Base-by-base conservation (phyloP, 2,329 filamentous ascomycete genomes). In the Lasiodiplodia sp. region DNA sequence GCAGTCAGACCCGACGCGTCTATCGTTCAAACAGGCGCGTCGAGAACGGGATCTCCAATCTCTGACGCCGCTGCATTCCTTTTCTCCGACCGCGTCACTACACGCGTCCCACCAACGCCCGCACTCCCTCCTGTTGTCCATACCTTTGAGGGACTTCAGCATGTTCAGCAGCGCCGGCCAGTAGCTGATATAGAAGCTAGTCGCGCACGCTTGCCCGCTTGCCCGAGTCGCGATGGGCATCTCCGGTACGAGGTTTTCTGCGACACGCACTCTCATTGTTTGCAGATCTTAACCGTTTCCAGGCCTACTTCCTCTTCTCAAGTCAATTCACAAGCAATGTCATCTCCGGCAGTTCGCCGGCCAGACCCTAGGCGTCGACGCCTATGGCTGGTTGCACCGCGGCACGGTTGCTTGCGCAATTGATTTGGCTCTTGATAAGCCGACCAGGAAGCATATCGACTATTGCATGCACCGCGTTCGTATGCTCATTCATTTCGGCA, bases 371-470 rank as follows among this genome's bases (percentile, higher is more conserved):
- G 96, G 92, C n/a, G 90, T 99, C 44, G 96, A 99, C 80, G 95
- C 92, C 68, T 99, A 99, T 85, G 96, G 95, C 78, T 99, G 96
- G 96, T 89, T 99, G 67, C 96, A 99, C 80, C 91, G 96, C 73
- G 96, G 94, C 66, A 94, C 94, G 57, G 90, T 96, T 72, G 88
- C 92, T 62, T 98, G 95, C 83, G 93, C 95, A 71, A 89, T 96
- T 75, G 96, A 98, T 75, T 87, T 99, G 71, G 96, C 94, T 44
- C 87, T 95, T 75, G 93, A 89, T 75, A 96, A 93, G 78, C 94
- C 93, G 16, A 98, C 94, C 0, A 90, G 88, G 66, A 96, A 93
- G 92, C 96, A 94, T 84, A 89, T 99, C 76, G 92, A 96, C 76
- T 97, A 94, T 74, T 92, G 91, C 66, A 91, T 99, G 86, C 88